Evolutionary conservation across 306 rosid genomes (phyloP).

Genomic region (Lablab purpureus): DNA sequence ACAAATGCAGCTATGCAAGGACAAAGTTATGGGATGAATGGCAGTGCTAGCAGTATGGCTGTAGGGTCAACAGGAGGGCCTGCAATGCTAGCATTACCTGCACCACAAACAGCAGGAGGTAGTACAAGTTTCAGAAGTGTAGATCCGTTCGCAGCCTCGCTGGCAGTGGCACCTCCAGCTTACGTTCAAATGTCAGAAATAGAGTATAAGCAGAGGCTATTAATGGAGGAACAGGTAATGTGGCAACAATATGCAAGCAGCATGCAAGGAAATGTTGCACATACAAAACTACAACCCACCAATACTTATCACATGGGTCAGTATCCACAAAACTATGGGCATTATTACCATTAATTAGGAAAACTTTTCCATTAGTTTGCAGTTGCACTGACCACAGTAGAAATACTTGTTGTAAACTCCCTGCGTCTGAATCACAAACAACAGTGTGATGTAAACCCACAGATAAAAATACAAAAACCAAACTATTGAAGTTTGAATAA

Average conservation of each 20-base stretch:
- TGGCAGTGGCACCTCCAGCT: constrained; percentile 72
- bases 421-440: not conserved
- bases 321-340: constrained; percentile 58
- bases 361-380: not conserved
- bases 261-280: constrained; percentile 69
- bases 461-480: not conserved
- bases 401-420: not conserved
- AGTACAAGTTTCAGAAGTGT: not conserved
- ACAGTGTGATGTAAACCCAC: not conserved
- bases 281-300: constrained; percentile 50
- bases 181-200: constrained; percentile 93
- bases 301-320: constrained; percentile 60
- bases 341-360: constrained; percentile 39
- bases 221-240: constrained; percentile 80
- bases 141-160: constrained; percentile 90
- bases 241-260: constrained; percentile 92
- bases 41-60: constrained; percentile 82
- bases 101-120: constrained; percentile 54
- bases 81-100: constrained; percentile 76
- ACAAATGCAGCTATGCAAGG: constrained; percentile 48
- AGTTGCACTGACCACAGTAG: not conserved
- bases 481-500: not conserved
- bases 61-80: constrained; percentile 63
- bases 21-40: constrained; percentile 56
- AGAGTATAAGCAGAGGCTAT: constrained; percentile 72